Evolutionary conservation across 371 early-diverging fungal species (phyloP).

Genomic region (Apophysomyces ossiformis): DNA sequence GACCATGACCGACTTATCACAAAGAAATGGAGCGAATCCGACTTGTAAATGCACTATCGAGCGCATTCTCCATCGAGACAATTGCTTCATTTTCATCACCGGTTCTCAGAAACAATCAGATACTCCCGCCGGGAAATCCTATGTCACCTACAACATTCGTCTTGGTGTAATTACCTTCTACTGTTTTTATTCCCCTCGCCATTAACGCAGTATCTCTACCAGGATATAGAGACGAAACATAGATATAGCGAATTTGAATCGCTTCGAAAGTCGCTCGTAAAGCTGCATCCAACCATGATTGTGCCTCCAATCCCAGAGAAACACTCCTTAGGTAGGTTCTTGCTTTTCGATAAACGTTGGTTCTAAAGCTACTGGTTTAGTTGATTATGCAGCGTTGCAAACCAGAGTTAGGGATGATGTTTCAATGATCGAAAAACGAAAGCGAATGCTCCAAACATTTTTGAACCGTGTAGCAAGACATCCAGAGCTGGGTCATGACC

Average conservation of each 20-base stretch:
- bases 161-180: slow-evolving; percentile 46
- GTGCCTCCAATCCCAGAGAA: slow-evolving; percentile 98
- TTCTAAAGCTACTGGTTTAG: slow-evolving; percentile 38
- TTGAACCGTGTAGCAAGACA: slow-evolving; percentile 88
- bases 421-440: slow-evolving; percentile 85
- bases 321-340: slow-evolving; percentile 77
- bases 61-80: slow-evolving; percentile 30
- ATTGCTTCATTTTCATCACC: slow-evolving; percentile 36
- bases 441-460: slow-evolving; percentile 93
- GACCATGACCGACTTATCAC: slow-evolving; percentile 3
- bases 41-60: slow-evolving; percentile 34
- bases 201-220: slow-evolving; percentile 1
- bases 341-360: not conserved
- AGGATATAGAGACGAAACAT: slow-evolving; percentile 45
- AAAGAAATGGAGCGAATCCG: slow-evolving; percentile 4
- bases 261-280: slow-evolving; percentile 75
- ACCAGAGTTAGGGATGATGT: slow-evolving; percentile 91
- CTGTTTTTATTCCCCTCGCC: not conserved
- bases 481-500: slow-evolving; percentile 84
- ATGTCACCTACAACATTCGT: slow-evolving; percentile 60
- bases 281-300: slow-evolving; percentile 84
- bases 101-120: slow-evolving; percentile 50
- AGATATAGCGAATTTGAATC: slow-evolving; percentile 96
- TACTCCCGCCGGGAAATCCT: slow-evolving; percentile 41
- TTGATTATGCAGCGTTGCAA: slow-evolving; percentile 86